These are phyloP conservation scores for Penicillium decumbens DNA, from an alignment of 2,329 filamentous ascomycete species.

Conservation along the genomic window DNA sequence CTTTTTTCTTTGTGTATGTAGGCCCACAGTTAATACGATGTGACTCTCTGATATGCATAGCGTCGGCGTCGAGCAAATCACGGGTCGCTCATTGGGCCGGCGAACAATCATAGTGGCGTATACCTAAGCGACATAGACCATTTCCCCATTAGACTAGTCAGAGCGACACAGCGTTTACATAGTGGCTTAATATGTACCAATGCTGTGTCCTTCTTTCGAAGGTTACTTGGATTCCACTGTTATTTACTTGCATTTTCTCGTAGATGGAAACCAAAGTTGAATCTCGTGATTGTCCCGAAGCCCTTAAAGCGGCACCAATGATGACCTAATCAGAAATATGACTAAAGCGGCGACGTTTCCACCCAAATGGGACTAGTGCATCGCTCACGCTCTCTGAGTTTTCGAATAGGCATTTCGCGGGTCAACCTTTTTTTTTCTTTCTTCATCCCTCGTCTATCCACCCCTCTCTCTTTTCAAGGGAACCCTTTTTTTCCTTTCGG, in stretches of 20 bases:
- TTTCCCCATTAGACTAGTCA: neutral
- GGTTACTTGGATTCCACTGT: neutral
- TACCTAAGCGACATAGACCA: neutral
- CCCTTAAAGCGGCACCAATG: conserved; percentile 15
- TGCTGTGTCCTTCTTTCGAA: neutral
- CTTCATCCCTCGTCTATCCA: conserved; percentile 20
- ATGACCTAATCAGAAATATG: neutral
- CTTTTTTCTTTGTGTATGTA: conserved; percentile 4
- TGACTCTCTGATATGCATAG: conserved; percentile 25
- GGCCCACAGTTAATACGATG: neutral
- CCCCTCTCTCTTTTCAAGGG: conserved; percentile 28
- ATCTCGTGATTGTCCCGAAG: conserved; percentile 8
- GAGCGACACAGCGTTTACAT: neutral
- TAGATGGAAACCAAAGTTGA: neutral
- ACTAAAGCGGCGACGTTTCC: conserved; percentile 11
- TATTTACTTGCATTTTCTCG: neutral
- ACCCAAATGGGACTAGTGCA: conserved; percentile 24
- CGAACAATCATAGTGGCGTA: neutral
- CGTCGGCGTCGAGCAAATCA: conserved; percentile 25
- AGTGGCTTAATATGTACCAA: neutral
- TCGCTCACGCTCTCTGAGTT: conserved; percentile 29
- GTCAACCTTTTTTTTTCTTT: conserved; percentile 26
- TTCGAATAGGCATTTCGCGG: conserved; percentile 28
- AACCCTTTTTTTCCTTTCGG: conserved; percentile 33
- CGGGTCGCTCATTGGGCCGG: conserved; percentile 14